phyloP scores from a whole-genome alignment of 1,284 basidiomycete species.

The Melampsora americana region DNA sequence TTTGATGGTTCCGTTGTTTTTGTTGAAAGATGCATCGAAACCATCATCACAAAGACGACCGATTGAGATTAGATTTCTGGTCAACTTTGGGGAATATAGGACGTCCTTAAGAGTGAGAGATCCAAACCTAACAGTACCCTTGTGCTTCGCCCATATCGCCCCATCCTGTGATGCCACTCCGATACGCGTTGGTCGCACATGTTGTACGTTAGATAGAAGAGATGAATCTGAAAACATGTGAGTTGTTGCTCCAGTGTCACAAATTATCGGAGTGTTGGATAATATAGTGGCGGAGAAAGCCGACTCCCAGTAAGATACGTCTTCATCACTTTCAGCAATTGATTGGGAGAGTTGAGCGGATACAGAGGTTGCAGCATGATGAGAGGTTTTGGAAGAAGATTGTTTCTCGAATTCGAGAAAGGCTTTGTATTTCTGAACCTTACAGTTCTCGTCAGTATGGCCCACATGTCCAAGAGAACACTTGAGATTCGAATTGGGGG shows the following conservation, averaged over 20 bases:
- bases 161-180: background rate
- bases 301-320: background rate
- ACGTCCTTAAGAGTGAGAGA: background rate
- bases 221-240: background rate
- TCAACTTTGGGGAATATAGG: background rate
- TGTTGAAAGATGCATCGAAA: background rate
- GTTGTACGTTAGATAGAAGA: background rate
- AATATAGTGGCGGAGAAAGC: background rate
- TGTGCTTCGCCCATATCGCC: background rate
- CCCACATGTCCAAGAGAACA: background rate
- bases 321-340: background rate
- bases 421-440: background rate
- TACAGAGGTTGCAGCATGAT: background rate
- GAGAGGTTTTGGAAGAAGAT: background rate
- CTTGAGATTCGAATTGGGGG: background rate
- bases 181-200: background rate
- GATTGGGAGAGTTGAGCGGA: background rate
- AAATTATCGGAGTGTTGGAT: background rate
- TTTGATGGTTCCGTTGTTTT: background rate
- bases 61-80: slow-evolving; percentile 5
- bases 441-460: background rate
- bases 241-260: background rate
- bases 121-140: background rate
- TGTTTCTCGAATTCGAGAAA: background rate
- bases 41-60: background rate